Base-by-base conservation (phyloP, 2,329 filamentous ascomycete species). In the Microdochium bolleyi region DNA sequence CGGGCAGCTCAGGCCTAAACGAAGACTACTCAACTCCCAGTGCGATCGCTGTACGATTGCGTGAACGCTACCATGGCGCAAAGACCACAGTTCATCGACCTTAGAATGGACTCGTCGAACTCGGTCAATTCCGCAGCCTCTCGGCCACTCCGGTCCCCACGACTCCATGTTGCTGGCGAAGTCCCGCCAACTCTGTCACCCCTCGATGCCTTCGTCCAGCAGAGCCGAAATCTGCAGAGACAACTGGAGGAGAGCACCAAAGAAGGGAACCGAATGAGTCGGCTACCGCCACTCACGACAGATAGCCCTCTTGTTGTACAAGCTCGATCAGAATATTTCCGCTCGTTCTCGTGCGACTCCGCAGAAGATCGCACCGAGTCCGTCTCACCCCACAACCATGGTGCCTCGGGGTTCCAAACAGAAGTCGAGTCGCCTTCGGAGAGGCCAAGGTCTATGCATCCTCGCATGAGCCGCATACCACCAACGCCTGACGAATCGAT, bases 181-280 rank as follows among this genome's bases (percentile, higher is more conserved):
- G 80, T 88, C 1, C 92, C 94, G 21, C 94, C 94, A 4, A 88
- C 94, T 51, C 78, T 97, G 53, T 97, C 94, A 8, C 94, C 94
- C 11, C 80, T 99, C 58, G 94, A 99, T 77, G 92, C 92, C 49
- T 95, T 99, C 66, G 92, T 92, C 22, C 79, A 92, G 56, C 92
- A 97, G 66, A 95, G 92, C 61, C 86, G 92, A 54, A 74, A 95
- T 61, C 80, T 99, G 51, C 91, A 91, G 38, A 88, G 84, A 70
- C 88, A 95, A 70, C 82, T 99, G 56, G 87, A 96, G 67, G 86
- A 94, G 60, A 85, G 82, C 57, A 80, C 83, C 63, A 84, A 82
- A 64, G 80, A 82, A 56, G 91, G 89, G 50, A 83, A 85, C 58
- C 83, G 92, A 54, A 81, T 96, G 71, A 96, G 92, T 71, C 82